Evolutionary conservation across 2,329 filamentous ascomycete species (phyloP), one percentile per base, ranked within the genome.

Genomic region (Colletotrichum sansevieriae): DNA sequence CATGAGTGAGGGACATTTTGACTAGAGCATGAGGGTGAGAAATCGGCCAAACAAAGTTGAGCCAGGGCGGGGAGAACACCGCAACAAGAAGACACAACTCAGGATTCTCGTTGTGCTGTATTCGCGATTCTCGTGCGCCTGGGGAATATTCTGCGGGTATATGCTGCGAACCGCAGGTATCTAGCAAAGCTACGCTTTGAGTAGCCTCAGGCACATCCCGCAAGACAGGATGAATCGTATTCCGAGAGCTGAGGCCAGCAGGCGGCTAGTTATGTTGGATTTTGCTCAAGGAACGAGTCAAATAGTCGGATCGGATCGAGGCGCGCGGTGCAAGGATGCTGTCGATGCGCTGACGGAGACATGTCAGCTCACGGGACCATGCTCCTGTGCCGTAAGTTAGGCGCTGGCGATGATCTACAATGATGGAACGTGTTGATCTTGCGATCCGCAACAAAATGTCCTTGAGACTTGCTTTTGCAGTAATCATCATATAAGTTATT

Each of bases 291-390:
- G 10, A 46, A 33, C 22, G 55, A 46, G 41, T 47, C 33, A 41
- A 29, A 44, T 8, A 22, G 20, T 11, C 5, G 29, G 37, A 46
- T 11, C 5, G 29, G 37, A 46, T 49, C 20, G 41, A 47, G n/a
- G 33, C 47, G 63, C 63, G 63, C 63, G 47, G 39, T 20, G 61
- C 35, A 25, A 13, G 46, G 18, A 20, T 54, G 37, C n/a, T 13
- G 37, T 25, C 56, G 25, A 41, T 7, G 39, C 57, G 12, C 6
- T n/a, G 6, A 29, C 13, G 1, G 12, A 15, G 22, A 18, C 56
- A 18, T 3, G 3, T 15, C 15, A 25, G 11, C 33, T n/a, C 9
- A 10, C 22, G 25, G 22, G 55, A 46, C 1, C n/a, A 22, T 12
- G n/a, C 41, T 46, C 35, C 6, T 20, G 46, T n/a, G 41, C 41